phyloP scores from a whole-genome alignment of 768 basidiomycete species.

The Calvatia gigantea region DNA sequence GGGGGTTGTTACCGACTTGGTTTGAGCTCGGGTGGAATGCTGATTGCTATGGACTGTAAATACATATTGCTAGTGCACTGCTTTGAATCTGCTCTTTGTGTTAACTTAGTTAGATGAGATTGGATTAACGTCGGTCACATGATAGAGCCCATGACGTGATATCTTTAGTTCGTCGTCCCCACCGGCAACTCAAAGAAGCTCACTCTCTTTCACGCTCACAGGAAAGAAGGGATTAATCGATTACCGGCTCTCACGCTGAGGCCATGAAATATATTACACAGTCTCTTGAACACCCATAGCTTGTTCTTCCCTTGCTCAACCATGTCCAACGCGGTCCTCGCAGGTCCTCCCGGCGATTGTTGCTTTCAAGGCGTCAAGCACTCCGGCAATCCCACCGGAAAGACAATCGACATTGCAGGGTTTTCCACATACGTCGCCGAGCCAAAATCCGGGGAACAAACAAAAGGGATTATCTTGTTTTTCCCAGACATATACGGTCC shows the following conservation, averaged over 20 bases:
- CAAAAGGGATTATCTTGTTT: conserved; percentile 51
- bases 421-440: conserved; percentile 54
- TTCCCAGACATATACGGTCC: conserved; percentile 60
- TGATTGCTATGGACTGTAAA: not conserved
- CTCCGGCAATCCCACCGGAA: conserved; percentile 43
- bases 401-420: conserved; percentile 34
- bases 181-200: not conserved
- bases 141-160: not conserved
- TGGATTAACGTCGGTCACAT: no score
- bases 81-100: not conserved
- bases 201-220: not conserved
- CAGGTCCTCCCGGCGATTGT: conserved; percentile 44
- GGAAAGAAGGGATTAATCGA: not conserved
- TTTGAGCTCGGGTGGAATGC: conserved; percentile 41
- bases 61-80: not conserved
- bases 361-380: conserved; percentile 54
- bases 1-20: conserved; percentile 60
- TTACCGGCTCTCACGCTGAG: not conserved
- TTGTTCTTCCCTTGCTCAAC: not conserved
- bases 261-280: not conserved
- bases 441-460: conserved; percentile 39
- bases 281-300: not conserved
- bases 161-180: not conserved
- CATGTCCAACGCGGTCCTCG: conserved; percentile 26
- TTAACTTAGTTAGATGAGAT: not conserved